A percentile compares a stretch with the other conserved stretches of the same genome.
These are phyloP conservation scores for Termitomyces sp. DNA, from an alignment of 768 basidiomycete species.

Conservation along the genomic window DNA sequence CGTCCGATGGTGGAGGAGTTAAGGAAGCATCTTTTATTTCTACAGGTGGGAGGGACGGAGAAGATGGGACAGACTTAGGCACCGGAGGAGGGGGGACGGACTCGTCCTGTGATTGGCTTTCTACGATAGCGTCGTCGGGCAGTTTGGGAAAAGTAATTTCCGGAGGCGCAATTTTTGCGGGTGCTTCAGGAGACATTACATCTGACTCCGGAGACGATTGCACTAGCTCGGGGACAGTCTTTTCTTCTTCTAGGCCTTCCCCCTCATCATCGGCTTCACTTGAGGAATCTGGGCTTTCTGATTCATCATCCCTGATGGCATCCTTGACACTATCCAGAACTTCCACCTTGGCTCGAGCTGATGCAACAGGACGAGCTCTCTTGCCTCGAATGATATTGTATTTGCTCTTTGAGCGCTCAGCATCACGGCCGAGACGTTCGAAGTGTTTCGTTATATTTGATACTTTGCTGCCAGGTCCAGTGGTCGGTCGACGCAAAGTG, in stretches of 20 bases:
- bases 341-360: conserved; percentile 82
- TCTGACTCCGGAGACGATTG: conserved; percentile 25
- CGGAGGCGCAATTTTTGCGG: conserved; percentile 21
- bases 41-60: conserved; percentile 45
- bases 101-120: conserved; percentile 2
- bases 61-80: conserved; percentile 45
- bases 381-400: conserved; percentile 85
- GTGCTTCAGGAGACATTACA: conserved; percentile 17
- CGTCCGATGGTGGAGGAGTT: conserved; percentile 47
- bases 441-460: conserved; percentile 88
- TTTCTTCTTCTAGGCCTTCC: conserved; percentile 42
- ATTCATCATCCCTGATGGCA: conserved; percentile 74
- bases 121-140: neutral
- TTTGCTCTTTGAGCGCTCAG: conserved; percentile 67
- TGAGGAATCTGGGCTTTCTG: conserved; percentile 63
- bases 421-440: conserved; percentile 75
- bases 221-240: conserved; percentile 19
- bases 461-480: conserved; percentile 61
- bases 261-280: conserved; percentile 55
- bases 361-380: conserved; percentile 85
- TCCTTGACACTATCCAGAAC: conserved; percentile 88
- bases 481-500: conserved; percentile 48
- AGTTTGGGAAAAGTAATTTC: conserved; percentile 9
- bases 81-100: conserved; percentile 20
- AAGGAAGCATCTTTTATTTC: conserved; percentile 28